Conservation (phyloP, 2,329 filamentous ascomycete genomes). For the Aspergillus sp. region DNA sequence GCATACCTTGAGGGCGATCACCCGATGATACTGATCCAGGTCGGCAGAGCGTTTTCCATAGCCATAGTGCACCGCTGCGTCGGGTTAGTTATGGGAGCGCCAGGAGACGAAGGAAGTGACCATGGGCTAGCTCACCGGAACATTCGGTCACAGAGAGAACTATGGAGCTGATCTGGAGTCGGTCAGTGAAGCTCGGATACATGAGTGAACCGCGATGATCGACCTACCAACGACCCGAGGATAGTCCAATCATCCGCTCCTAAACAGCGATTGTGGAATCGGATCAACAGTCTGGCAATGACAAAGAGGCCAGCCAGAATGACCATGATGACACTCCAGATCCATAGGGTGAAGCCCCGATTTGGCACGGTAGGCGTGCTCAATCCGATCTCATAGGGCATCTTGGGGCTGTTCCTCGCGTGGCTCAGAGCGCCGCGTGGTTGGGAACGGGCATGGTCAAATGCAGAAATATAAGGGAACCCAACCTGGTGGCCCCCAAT, state of each 20-base stretch:
- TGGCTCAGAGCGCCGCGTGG: not conserved
- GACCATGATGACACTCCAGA: constrained; percentile 20
- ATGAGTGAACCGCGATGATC: not conserved
- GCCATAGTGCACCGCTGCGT: constrained; percentile 27
- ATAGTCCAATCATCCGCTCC: constrained; percentile 24
- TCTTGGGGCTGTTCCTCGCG: not conserved
- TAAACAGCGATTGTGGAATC: constrained; percentile 14
- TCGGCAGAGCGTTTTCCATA: constrained; percentile 25
- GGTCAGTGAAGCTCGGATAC: not conserved
- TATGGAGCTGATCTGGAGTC: constrained; percentile 9
- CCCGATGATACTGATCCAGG: constrained; percentile 19
- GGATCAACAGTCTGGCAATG: constrained; percentile 15
- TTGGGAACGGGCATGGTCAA: not conserved
- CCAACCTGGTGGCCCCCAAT: not conserved
- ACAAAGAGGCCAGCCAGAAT: constrained; percentile 20
- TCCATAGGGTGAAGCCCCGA: constrained; percentile 21
- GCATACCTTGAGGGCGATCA: constrained; percentile 21
- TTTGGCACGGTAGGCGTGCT: constrained; percentile 15
- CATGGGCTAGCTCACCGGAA: not conserved
- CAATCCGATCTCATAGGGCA: constrained; percentile 13
- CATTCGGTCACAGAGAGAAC: constrained; percentile 17
- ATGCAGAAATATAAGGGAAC: not conserved
- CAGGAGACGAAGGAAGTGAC: too few relatives aligned
- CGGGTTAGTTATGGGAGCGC: not conserved
- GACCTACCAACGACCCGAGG: constrained; percentile 16